Evolutionary conservation across 805 yeast species (phyloP), one percentile per base, ranked within the genome.

Genomic region (Candida coquimbonensis): DNA sequence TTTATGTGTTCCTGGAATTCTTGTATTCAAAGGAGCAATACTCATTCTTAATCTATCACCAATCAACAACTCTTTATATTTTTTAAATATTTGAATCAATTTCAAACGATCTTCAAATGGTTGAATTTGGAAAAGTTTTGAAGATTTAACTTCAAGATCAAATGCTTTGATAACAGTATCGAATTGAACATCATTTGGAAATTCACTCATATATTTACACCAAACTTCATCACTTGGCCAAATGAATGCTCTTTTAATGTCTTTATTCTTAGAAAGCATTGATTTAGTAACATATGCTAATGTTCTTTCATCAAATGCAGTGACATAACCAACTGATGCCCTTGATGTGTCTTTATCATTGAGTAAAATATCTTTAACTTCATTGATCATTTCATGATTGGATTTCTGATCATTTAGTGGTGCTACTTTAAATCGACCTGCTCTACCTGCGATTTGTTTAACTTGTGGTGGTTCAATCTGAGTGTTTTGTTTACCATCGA

Each of bases 391-490:
- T 4, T n/a, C 31, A 36, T 34, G 19, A 31, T 40, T 32, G 40
- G 43, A 8, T 8, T 9, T 29, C 13, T 29, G 3, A 29, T 14
- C 27, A 4, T 36, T 17, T 3, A 56, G 45, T 21, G 65, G 61
- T 9, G 65, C 67, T 5, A 66, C 68, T 47, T 70, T 75, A 55
- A 68, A 93, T 49, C 99, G 67, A 2, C 99, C 99, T 0, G 99
- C 99, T 51, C 99, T 72, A 1, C 99, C 99, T 5, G 93, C 97
- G 49, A 93, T 91, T 62, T 93, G 99, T 61, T 89, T 90, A 27
- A 83, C 74, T 46, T 81, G 80, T 0, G 96, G 83, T 5, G 74
- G 65, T 0, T 84, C 69, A 29, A 93, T 62, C 1, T 60, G 60
- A 9, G 63, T 64, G 48, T 70, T 65, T 14, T 62, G 64, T 13